A percentile compares a stretch with the other conserved stretches of the same genome.
phyloP scores from a whole-genome alignment of 805 yeast genomes.

The Saccharomyces jurei region DNA sequence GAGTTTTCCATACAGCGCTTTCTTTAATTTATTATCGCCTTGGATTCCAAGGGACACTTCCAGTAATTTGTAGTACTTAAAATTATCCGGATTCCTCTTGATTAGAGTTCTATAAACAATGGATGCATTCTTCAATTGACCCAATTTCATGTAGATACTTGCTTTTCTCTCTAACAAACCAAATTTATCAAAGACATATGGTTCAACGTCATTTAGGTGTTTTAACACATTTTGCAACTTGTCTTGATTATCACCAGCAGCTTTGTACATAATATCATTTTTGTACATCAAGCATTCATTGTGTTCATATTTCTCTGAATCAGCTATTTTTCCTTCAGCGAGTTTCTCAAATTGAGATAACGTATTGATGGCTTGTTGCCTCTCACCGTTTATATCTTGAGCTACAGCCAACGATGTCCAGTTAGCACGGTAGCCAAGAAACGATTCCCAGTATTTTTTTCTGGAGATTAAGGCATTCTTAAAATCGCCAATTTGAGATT shows the following conservation, averaged over 20 bases:
- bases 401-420: constrained; percentile 89
- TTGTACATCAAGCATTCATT: constrained; percentile 75
- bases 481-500: constrained; percentile 72
- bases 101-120: constrained; percentile 58
- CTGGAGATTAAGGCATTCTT: constrained; percentile 56
- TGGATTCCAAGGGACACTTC: constrained; percentile 52
- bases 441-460: constrained; percentile 57
- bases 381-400: constrained; percentile 65
- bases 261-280: constrained; percentile 52
- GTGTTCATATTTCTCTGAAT: constrained; percentile 63
- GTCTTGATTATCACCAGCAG: constrained; percentile 41
- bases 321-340: constrained; percentile 59
- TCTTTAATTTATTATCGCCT: constrained; percentile 42
- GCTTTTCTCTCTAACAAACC: constrained; percentile 63
- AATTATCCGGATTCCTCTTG: constrained; percentile 79
- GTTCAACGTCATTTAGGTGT: constrained; percentile 46
- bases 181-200: constrained; percentile 48
- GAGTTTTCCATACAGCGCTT: constrained; percentile 57
- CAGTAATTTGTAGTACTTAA: constrained; percentile 53
- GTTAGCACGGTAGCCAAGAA: constrained; percentile 77
- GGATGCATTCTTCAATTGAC: constrained; percentile 55
- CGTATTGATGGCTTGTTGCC: constrained; percentile 60
- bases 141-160: constrained; percentile 49
- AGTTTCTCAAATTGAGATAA: constrained; percentile 68
- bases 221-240: constrained; percentile 52